Base-by-base conservation (phyloP, 495 filamentous ascomycete species). In the Xylaria venustula region DNA sequence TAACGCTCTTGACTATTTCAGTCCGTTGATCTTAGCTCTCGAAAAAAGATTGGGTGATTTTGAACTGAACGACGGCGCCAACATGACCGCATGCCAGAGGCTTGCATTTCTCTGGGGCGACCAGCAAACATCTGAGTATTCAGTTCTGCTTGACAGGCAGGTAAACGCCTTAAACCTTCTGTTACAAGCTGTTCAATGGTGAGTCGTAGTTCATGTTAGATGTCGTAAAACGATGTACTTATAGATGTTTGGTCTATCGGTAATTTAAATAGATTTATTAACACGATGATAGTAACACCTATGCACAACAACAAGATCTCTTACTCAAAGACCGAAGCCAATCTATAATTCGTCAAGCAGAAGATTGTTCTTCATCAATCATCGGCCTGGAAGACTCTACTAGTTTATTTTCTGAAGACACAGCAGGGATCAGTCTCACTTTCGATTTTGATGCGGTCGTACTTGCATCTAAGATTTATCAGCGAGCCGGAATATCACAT, bases 181-280 rank as follows among this genome's bases (percentile, higher is more conserved):
- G 1, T 45, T 62, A 44, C 60, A 62, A 52, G 53, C 60, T 22
- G 46, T 62, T 30, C 60, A 62, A 45, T 62, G 60, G 60, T 62
- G 57, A 50, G 20, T 19, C 28, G 23, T 47, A n/a, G n/a, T n/a
- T n/a, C n/a, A n/a, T n/a, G n/a, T n/a, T n/a, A n/a, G n/a, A n/a
- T n/a, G n/a, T n/a, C n/a, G n/a, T n/a, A n/a, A n/a, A n/a, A n/a
- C n/a, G n/a, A n/a, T n/a, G n/a, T n/a, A n/a, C n/a, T n/a, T n/a
- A n/a, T n/a, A n/a, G n/a, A n/a, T n/a, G n/a, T n/a, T n/a, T n/a
- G n/a, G 40, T 32, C 2, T 11, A 15, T 11, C 12, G 14, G 4
- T 4, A 23, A 8, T 8, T 23, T 32, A 0, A 17, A 28, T 41
- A 2, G 9, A 6, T 45, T n/a, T n/a, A 49, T 30, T 51, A 52